Percentiles rank a stretch among this genome's conserved stretches.
phyloP scores from a whole-genome alignment of 768 basidiomycete genomes.

The Mycena haematopus region DNA sequence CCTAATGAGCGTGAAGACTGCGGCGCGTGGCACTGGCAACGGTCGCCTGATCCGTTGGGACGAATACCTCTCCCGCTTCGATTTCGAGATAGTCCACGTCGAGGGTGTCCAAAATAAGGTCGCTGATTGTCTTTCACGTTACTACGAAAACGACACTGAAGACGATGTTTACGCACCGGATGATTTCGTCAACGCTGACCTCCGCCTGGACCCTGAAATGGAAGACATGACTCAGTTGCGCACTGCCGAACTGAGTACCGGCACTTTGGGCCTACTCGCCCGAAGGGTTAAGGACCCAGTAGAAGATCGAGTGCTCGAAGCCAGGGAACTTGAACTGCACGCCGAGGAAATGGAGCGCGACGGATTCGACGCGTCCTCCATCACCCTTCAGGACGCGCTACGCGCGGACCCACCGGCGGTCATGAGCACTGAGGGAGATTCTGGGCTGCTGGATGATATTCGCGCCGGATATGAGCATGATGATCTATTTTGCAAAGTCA shows the following conservation, averaged over 20 bases:
- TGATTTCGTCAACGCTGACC: not conserved
- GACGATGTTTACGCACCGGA: not conserved
- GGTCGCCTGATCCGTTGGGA: conserved; percentile 8
- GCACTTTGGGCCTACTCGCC: not conserved
- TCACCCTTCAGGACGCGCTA: not conserved
- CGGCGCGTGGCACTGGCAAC: not conserved
- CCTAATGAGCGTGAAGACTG: not conserved
- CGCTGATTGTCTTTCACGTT: not conserved
- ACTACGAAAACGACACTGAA: not conserved
- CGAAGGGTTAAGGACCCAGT: not conserved
- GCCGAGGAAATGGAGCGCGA: not conserved
- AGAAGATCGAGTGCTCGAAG: not conserved
- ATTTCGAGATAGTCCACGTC: not conserved
- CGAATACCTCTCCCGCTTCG: conserved; percentile 8
- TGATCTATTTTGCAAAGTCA: too few relatives aligned
- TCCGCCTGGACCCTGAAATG: not conserved
- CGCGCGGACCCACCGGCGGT: too few relatives aligned
- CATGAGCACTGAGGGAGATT: too few relatives aligned
- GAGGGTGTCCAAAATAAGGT: too few relatives aligned
- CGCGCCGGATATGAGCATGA: too few relatives aligned
- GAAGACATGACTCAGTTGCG: not conserved
- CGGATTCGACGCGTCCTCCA: not conserved
- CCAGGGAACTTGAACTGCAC: not conserved
- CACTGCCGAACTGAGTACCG: not conserved
- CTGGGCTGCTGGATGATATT: too few relatives aligned